Evolutionary conservation across 345 rosid species (phyloP), one percentile per base, ranked within the genome.

Genomic region (Turnera subulata): DNA sequence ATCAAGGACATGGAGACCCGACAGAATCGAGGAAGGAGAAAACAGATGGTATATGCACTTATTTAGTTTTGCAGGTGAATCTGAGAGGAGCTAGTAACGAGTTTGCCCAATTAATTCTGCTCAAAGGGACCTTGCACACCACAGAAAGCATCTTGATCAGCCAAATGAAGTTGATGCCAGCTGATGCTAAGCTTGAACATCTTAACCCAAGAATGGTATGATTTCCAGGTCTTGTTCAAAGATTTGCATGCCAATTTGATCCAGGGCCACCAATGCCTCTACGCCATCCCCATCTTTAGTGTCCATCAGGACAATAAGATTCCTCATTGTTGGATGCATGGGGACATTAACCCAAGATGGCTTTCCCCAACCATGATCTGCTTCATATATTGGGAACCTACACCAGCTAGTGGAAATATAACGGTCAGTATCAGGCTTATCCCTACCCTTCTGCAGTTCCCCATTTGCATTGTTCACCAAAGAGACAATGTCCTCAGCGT

Each of bases 291-390:
- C 45, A 42, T 42, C 45, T 42, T 16, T 42, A 4, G 45, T 42
- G n/a, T 42, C 45, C 45, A 42, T 8, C 4, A 42, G 45, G 5
- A 42, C 2, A 16, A 13, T 11, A 13, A 10, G 13, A 42, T 42
- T 42, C 16, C 6, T 1, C 14, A 29, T 29, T 29, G 8, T 29
- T 8, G n/a, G 45, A 5, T 15, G 45, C 45, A 42, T 4, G 45
- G 45, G 13, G 12, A 15, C 5, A 16, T 15, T 4, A 0, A 42
- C 4, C 45, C 45, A 13, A 5, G n/a, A 13, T 0, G 52, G 52
- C 52, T 48, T 48, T 48, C 33, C 52, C 52, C 52, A 11, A 22
- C 52, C 52, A 6, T 20, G 21, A 48, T 48, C 29, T 48, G 52
- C 52, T 48, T 48, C 52, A 23, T 48, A 48, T 1, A 48, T 23